These are phyloP conservation scores for Dorcoceras hygrometricum DNA, from an alignment of 257 asterid species.

Conservation along the genomic window DNA sequence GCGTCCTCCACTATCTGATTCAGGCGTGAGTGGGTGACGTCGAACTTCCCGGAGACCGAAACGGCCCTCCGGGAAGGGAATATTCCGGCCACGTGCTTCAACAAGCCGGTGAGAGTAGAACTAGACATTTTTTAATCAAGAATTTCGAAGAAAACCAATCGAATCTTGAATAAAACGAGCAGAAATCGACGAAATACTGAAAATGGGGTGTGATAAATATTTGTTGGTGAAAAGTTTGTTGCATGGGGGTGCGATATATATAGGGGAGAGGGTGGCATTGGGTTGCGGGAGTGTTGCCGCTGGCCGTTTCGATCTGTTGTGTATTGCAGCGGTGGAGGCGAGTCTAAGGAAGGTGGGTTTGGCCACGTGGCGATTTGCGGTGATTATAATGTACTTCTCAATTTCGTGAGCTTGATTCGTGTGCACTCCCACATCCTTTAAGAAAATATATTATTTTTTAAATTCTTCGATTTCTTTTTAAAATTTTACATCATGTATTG, in stretches of 20 bases:
- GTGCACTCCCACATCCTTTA: background rate
- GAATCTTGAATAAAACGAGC: background rate
- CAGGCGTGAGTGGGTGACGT: constrained; percentile 61
- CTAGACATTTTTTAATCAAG: constrained; percentile 31
- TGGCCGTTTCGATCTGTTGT: background rate
- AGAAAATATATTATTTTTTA: too few relatives aligned
- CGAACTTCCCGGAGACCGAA: constrained; percentile 61
- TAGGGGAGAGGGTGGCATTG: background rate
- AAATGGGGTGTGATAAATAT: background rate
- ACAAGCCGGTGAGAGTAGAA: constrained; percentile 63
- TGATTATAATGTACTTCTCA: background rate
- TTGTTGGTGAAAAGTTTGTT: too few relatives aligned
- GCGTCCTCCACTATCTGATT: constrained; percentile 56
- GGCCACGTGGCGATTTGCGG: background rate
- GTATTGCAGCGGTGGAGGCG: background rate
- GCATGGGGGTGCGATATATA: background rate
- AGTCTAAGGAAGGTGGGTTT: background rate
- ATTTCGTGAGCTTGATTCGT: background rate
- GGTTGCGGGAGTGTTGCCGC: background rate
- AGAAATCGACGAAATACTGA: background rate
- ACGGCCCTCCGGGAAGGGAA: constrained; percentile 68
- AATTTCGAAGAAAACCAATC: background rate
- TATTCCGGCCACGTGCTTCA: constrained; percentile 51
- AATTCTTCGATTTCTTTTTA: too few relatives aligned
- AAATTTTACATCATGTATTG: too few relatives aligned